Conservation (phyloP, 495 filamentous ascomycete species). For the Daldinia vernicosa region DNA sequence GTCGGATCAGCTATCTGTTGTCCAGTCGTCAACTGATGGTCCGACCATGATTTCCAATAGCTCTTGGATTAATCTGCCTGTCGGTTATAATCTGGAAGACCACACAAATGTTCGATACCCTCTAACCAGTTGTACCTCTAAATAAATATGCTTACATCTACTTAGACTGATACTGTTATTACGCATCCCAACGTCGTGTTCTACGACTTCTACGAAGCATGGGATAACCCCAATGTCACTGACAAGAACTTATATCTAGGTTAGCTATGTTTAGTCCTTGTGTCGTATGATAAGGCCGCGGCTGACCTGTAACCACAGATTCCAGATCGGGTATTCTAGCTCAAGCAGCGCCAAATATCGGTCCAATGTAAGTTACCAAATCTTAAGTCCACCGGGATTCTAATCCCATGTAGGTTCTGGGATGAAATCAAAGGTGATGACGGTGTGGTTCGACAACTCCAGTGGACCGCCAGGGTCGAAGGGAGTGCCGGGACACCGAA, state of each 20-base stretch:
- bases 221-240: conserved; percentile 52
- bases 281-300: conserved; percentile 33
- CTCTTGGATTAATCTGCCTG: conserved; percentile 74
- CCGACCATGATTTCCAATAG: conserved; percentile 58
- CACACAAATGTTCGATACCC: conserved; percentile 62
- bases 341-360: conserved; percentile 74
- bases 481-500: conserved; percentile 54
- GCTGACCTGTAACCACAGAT: conserved; percentile 45
- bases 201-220: conserved; percentile 73
- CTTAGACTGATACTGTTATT: conserved; percentile 66
- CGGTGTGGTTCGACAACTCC: conserved; percentile 70
- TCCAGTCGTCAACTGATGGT: conserved; percentile 60
- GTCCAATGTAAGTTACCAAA: conserved; percentile 59
- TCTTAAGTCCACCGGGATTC: conserved; percentile 20
- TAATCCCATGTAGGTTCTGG: conserved; percentile 53
- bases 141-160: not conserved
- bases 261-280: conserved; percentile 23
- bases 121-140: not conserved
- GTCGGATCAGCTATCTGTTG: conserved; percentile 63
- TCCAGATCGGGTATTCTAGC: conserved; percentile 69
- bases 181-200: conserved; percentile 66
- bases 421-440: conserved; percentile 67
- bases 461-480: conserved; percentile 72
- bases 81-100: conserved; percentile 75
- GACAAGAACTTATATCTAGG: conserved; percentile 51